Evolutionary conservation across 768 basidiomycete species (phyloP), one percentile per base, ranked within the genome.

Genomic region (Cytidiella melzeri): DNA sequence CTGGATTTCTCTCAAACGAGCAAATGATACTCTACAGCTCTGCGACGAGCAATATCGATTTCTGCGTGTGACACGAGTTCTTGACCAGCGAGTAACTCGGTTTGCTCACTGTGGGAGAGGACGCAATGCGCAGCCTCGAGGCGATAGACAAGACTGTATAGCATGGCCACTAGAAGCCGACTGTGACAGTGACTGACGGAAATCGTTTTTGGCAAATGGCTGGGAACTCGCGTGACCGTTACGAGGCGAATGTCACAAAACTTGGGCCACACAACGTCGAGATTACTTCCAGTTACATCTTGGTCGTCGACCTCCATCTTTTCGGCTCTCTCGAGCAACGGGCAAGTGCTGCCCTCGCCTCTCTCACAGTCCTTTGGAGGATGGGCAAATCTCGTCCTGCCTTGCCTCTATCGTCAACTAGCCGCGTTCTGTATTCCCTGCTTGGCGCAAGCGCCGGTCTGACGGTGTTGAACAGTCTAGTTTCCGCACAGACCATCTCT

Each of bases 401-500:
- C 30, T 20, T 20, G 5, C 54, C 57, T 38, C 21, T 43, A 20
- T 45, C 42, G 42, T 41, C 51, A 12, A 25, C 53, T 12, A 41
- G 51, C 52, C 53, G 46, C 43, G 27, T 44, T 26, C 53, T 23
- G 58, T 34, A 34, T 34, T 7, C 15, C 30, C 30, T 34, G 30
- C 7, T 34, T 15, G 30, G 30, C 30, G 30, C 30, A 7, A 7
- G 7, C 30, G 30, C 30, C 7, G 30, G 30, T 7, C 54, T 62
- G 55, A 50, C 57, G 50, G n/a, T n/a, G n/a, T n/a, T n/a, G n/a
- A 34, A 34, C 30, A 15, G 15, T 15, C 25, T 58, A 45, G 57
- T 59, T 57, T 49, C 55, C 50, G 70, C 77, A 45, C 78, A 79
- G 58, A 64, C 70, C 45, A 74, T 80, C 46, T 75, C 81, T 13